A percentile compares a stretch with the other conserved stretches of the same genome.
These are phyloP conservation scores for Alternaria sp. DNA, from an alignment of 2,329 filamentous ascomycete species.

Conservation along the genomic window DNA sequence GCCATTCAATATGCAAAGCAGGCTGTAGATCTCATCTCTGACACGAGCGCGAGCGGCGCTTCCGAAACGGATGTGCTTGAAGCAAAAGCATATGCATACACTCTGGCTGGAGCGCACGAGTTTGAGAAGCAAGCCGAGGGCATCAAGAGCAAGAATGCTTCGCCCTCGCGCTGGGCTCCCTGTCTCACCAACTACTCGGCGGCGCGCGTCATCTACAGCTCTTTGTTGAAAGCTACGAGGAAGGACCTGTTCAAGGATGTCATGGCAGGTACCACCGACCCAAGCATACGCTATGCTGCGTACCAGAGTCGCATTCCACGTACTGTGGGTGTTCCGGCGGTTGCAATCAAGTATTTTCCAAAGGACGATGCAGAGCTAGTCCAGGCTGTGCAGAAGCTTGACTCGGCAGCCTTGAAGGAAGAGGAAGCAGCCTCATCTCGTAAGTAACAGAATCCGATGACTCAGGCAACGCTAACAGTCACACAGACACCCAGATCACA, in stretches of 20 bases:
- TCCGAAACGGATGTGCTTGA: conserved; percentile 79
- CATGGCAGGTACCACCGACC: conserved; percentile 85
- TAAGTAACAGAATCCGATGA: conserved; percentile 43
- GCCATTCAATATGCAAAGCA: conserved; percentile 74
- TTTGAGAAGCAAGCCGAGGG: conserved; percentile 81
- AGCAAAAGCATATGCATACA: conserved; percentile 81
- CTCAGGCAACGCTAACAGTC: conserved; percentile 15
- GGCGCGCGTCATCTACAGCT: conserved; percentile 82
- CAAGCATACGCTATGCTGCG: conserved; percentile 91
- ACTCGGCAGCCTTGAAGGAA: conserved; percentile 61
- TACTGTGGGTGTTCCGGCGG: conserved; percentile 79
- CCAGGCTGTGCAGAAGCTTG: conserved; percentile 73
- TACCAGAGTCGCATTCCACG: conserved; percentile 90
- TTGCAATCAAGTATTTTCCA: conserved; percentile 83
- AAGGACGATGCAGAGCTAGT: conserved; percentile 69
- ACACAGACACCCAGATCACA: conserved; percentile 68
- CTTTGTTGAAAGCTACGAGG: conserved; percentile 71
- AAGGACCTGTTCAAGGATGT: conserved; percentile 87
- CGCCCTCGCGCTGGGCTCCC: conserved; percentile 72
- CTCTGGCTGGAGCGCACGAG: conserved; percentile 77
- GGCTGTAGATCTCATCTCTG: conserved; percentile 72
- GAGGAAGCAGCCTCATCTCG: conserved; percentile 61
- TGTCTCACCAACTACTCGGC: conserved; percentile 80
- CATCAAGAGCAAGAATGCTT: conserved; percentile 47
- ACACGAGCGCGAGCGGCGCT: conserved; percentile 71